Conservation (phyloP, 2,329 filamentous ascomycete species). For the Akanthomyces muscarius region DNA sequence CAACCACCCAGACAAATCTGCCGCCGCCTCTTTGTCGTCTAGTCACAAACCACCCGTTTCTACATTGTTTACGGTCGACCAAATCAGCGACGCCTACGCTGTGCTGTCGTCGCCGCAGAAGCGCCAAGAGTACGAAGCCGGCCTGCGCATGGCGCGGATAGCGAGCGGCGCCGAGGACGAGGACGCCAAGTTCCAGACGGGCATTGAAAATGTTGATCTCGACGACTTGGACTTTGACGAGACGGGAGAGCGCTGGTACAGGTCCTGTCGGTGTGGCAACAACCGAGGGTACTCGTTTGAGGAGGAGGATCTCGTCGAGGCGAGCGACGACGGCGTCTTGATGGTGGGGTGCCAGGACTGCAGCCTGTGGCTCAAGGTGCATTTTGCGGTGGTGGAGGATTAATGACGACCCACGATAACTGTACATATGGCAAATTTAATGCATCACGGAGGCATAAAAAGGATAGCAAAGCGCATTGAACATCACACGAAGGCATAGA, state of each 20-base stretch:
- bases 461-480: not conserved
- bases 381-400: slow-evolving; percentile 54
- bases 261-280: slow-evolving; percentile 61
- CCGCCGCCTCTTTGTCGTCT: slow-evolving; percentile 11
- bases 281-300: slow-evolving; percentile 54
- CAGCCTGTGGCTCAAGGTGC: slow-evolving; percentile 61
- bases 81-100: slow-evolving; percentile 58
- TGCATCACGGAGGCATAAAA: not conserved
- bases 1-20: slow-evolving; percentile 61
- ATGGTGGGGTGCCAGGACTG: slow-evolving; percentile 64
- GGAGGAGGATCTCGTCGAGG: slow-evolving; percentile 58
- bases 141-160: slow-evolving; percentile 37
- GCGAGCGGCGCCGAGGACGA: slow-evolving; percentile 22
- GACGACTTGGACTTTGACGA: slow-evolving; percentile 59
- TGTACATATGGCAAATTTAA: not conserved
- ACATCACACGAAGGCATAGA: not conserved
- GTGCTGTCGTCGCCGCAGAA: slow-evolving; percentile 48
- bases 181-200: slow-evolving; percentile 46
- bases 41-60: not conserved
- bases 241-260: slow-evolving; percentile 46
- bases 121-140: slow-evolving; percentile 51
- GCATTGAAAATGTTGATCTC: slow-evolving; percentile 60
- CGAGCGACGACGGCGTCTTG: slow-evolving; percentile 54
- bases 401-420: slow-evolving; percentile 20
- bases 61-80: slow-evolving; percentile 51